Base-by-base conservation (phyloP, 768 basidiomycete genomes). In the Hypholoma sublateritium region DNA sequence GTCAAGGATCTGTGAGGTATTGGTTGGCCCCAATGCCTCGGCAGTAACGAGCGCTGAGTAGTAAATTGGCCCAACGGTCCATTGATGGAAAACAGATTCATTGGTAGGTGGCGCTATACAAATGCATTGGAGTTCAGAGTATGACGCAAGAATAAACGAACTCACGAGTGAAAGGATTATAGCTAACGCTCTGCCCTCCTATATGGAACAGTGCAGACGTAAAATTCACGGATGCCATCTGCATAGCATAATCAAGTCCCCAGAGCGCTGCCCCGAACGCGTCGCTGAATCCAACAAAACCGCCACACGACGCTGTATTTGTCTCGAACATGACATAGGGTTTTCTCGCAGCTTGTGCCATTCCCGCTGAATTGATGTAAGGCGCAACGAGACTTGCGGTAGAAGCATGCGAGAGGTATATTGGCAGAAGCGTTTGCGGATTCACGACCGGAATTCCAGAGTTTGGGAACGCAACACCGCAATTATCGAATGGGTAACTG, bases 31-130 rank as follows among this genome's bases (percentile, higher is more conserved):
- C 21, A 93, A 73, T 2, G 78, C 77, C 68, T 93, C 91, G 2
- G 89, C 85, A 57, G 87, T 74, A 59, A 83, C 78, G 5, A 95
- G 74, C 3, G 86, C 80, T 0, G 89, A 79, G 69, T 93, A 93
- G 73, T 89, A 92, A 49, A 87, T 75, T 0, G 90, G 83, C 0
- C 88, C 89, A 45, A 91, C 75, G 0, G 88, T 88, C 90, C 89
- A 93, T 71, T 87, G 74, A 53, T 79, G 80, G 72, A 79, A 84
- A 0, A 75, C 65, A 6, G 83, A 80, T 57, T 86, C 77, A 62
- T 87, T 84, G 44, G 76, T 83, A 61, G 78, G 82, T 63, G 74
- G 84, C 56, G 72, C 79, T 80, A 64, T 69, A 72, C 37, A 46
- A 19, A 7, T 22, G n/a, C 24, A 47, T 8, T 21, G 25, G 49